These are phyloP conservation scores for Crithidia sp. DNA, from an alignment of 208 protist genomes.

Conservation along the genomic window DNA sequence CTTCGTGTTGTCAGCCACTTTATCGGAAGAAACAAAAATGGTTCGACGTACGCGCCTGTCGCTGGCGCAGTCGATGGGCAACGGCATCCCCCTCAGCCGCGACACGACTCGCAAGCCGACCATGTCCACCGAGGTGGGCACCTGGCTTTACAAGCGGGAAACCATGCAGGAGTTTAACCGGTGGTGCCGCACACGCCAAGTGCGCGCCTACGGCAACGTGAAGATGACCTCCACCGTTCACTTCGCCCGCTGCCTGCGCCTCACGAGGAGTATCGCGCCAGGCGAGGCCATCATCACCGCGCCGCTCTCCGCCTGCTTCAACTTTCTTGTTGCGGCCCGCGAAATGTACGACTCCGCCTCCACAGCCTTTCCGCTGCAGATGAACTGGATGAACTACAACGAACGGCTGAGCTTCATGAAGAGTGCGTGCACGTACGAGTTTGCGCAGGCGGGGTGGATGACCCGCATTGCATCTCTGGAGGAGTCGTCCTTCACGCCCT, in stretches of 20 bases:
- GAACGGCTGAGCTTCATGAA: constrained; percentile 62
- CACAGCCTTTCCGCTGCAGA: constrained; percentile 65
- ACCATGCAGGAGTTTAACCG: constrained; percentile 68
- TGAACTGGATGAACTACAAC: constrained; percentile 92
- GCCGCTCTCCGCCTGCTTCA: constrained; percentile 73
- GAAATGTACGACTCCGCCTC: constrained; percentile 64
- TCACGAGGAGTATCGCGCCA: constrained; percentile 48
- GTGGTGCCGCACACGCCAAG: constrained; percentile 71
- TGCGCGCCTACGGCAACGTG: constrained; percentile 77
- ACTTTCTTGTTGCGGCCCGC: constrained; percentile 71
- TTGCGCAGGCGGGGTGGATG: constrained; percentile 83
- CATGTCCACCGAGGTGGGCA: constrained; percentile 76
- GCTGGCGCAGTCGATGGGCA: constrained; percentile 7
- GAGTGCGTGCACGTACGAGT: constrained; percentile 58
- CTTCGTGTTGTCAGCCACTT: too few species aligned
- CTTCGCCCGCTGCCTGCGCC: constrained; percentile 78
- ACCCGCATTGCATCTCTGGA: constrained; percentile 75
- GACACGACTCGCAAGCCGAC: constrained; percentile 64
- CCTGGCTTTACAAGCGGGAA: constrained; percentile 81
- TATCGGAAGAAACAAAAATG: constrained; percentile 4
- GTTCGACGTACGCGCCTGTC: constrained; percentile 18
- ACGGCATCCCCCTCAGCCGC: constrained; percentile 46
- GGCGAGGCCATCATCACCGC: constrained; percentile 83
- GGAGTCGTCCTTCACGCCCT: constrained; percentile 73
- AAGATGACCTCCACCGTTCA: constrained; percentile 73